phyloP scores from a whole-genome alignment of 495 filamentous ascomycete genomes.

The Penicillium alfredii region DNA sequence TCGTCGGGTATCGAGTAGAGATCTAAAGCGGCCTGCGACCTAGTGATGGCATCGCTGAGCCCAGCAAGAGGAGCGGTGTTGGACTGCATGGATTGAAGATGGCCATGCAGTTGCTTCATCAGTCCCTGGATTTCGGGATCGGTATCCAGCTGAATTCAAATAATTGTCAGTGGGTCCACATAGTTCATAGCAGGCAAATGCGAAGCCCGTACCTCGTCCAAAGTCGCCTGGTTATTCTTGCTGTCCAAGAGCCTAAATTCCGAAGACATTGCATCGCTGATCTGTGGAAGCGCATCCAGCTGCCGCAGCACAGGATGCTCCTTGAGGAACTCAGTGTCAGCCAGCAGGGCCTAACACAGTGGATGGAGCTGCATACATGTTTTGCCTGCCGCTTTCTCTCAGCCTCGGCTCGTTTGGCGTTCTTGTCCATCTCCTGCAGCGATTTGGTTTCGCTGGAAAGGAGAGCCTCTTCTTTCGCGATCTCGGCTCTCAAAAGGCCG shows the following conservation, averaged over 20 bases:
- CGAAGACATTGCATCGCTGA: slow-evolving; percentile 12
- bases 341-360: not conserved
- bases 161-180: slow-evolving; percentile 6
- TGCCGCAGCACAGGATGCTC: slow-evolving; percentile 40
- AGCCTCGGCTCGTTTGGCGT: slow-evolving; percentile 44
- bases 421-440: slow-evolving; percentile 48
- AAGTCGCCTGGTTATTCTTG: slow-evolving; percentile 16
- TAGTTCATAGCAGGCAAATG: not conserved
- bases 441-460: slow-evolving; percentile 46
- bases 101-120: slow-evolving; percentile 45
- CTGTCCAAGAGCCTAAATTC: slow-evolving; percentile 24
- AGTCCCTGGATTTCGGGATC: slow-evolving; percentile 33
- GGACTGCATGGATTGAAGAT: slow-evolving; percentile 52
- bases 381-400: slow-evolving; percentile 41
- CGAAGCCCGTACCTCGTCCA: slow-evolving; percentile 29
- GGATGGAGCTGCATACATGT: slow-evolving; percentile 29
- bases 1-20: slow-evolving; percentile 31
- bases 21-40: slow-evolving; percentile 47
- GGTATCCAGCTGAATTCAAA: slow-evolving; percentile 28
- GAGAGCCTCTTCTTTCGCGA: slow-evolving; percentile 47
- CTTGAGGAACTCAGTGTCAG: slow-evolving; percentile 16
- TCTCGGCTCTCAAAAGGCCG: slow-evolving; percentile 48
- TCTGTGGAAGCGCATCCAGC: slow-evolving; percentile 20
- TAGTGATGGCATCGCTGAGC: slow-evolving; percentile 45
- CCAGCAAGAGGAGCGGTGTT: slow-evolving; percentile 49